Base-by-base conservation (phyloP, 129 eudicot species). In the Lactuca saligna region DNA sequence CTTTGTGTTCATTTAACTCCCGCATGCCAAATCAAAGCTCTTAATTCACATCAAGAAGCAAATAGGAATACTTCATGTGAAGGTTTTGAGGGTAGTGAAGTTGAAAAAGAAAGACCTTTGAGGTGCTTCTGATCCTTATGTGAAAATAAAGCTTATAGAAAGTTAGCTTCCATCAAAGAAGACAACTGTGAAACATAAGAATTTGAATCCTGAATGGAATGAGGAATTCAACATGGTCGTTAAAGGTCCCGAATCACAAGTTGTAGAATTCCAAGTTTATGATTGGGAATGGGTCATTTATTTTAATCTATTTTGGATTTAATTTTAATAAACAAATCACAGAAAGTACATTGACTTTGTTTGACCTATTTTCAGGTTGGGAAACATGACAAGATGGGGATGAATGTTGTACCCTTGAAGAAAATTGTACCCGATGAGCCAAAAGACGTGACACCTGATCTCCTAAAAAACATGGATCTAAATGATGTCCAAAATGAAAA, bases 131-230 rank as follows among this genome's bases (percentile, higher is more conserved):
- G 98, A 92, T 72, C 98, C 98, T 56, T 92, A 86, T 68, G 95
- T 92, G 57, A 92, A 92, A 84, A 63, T 92, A 68, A 92, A 92
- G 82, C 84, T 92, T 56, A 92, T 91, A 9, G 98, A 88, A 61
- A 77, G 80, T 53, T 88, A 86, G 73, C 83, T 81, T 63, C 97
- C 96, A 48, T 88, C 98, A 39, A 92, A 92, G 86, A 88, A 92
- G 63, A 92, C 98, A 17, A 66, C 71, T 1, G 98, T 92, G 69
- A 92, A 88, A 74, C 91, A 88, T 71, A 86, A 86, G 79, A 92
- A 88, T 83, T 72, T 92, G 80, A 92, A 92, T 33, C 98, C 98
- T 1, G 95, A 88, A 79, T 92, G 98, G 98, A 84, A 92, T 55
- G 91, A 92, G 75, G 96, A 88, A 34, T 92, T 86, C 63, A 86